These are phyloP conservation scores for Suhomyces bribrorum DNA, from an alignment of 1,139 yeast genomes.

Conservation along the genomic window DNA sequence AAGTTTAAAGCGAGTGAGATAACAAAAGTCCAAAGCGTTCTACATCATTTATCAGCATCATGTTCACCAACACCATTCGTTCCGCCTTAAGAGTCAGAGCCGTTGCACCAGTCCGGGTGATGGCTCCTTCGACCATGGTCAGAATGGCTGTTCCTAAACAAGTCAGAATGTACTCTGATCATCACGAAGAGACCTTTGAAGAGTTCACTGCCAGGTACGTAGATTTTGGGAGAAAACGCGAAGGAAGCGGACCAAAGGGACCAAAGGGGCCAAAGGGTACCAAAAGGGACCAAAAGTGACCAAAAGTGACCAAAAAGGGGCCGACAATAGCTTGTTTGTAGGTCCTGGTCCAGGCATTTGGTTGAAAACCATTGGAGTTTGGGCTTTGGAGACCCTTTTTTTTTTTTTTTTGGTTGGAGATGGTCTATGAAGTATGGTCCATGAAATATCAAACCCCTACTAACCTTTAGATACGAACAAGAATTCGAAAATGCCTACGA, in stretches of 20 bases:
- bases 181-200: constrained; percentile 89
- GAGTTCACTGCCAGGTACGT: constrained; percentile 82
- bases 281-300: too few relatives aligned
- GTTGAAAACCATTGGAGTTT: too few relatives aligned
- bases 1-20: constrained; percentile 9
- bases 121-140: constrained; percentile 24
- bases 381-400: background rate
- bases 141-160: constrained; percentile 24
- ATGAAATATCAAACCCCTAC: constrained; percentile 16
- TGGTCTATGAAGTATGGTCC: too few relatives aligned
- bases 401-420: background rate
- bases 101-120: constrained; percentile 29
- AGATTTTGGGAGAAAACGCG: constrained; percentile 4
- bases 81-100: constrained; percentile 52
- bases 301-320: background rate
- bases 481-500: constrained; percentile 98
- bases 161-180: constrained; percentile 72
- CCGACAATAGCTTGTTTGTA: too few relatives aligned
- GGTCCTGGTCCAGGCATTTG: too few relatives aligned
- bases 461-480: constrained; percentile 73
- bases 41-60: constrained; percentile 15
- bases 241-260: background rate
- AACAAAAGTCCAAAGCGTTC: constrained; percentile 4
- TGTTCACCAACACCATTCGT: constrained; percentile 56
- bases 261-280: too few relatives aligned